Evolutionary conservation across 2,329 filamentous ascomycete species (phyloP), one percentile per base, ranked within the genome.

Genomic region (Aspergillus ibericus): DNA sequence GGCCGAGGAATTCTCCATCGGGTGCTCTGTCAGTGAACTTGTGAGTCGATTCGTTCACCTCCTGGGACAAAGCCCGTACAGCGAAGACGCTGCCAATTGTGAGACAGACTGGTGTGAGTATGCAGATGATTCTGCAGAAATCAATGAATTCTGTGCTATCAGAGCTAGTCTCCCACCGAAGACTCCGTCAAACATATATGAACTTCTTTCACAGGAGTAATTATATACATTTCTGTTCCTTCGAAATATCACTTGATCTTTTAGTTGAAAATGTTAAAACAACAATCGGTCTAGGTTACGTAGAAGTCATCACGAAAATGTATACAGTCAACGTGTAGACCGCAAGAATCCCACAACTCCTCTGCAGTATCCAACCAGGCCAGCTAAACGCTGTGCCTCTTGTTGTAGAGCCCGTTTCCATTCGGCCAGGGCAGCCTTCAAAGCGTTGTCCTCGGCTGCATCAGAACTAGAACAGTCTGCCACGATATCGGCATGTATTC

Each of bases 281-380:
- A 25, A 10, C 7, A n/a, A 35, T 13, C 7, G 34, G 6, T 13
- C 15, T 15, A 13, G 13, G 15, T 9, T 36, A 6, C n/a, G n/a
- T 12, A 3, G 7, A 36, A 20, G 2, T 44, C n/a, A 13, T 3
- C 15, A 13, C 4, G 15, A 20, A 29, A 13, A 38, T 34, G 12
- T 36, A 25, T 34, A n/a, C n/a, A 27, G 7, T 63, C 63, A 80
- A 59, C 82, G 77, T 22, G 78, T 74, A 62, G 80, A 87, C 62
- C 92, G 85, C 68, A 96, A 79, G 78, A 95, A 96, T 40, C 86
- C 86, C 16, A 96, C 87, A 22, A 97, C 91, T 63, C 93, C 93
- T 63, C 88, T 86, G 72, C 91, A 96, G 73, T 95, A 97, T 15
- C 92, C 92, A 12, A 96, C 90, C 62, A 97, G 77, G 54, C 85